A percentile compares a stretch with the other conserved stretches of the same genome.
phyloP scores from a whole-genome alignment of 768 basidiomycete genomes.

The Rhizopogon rudus region DNA sequence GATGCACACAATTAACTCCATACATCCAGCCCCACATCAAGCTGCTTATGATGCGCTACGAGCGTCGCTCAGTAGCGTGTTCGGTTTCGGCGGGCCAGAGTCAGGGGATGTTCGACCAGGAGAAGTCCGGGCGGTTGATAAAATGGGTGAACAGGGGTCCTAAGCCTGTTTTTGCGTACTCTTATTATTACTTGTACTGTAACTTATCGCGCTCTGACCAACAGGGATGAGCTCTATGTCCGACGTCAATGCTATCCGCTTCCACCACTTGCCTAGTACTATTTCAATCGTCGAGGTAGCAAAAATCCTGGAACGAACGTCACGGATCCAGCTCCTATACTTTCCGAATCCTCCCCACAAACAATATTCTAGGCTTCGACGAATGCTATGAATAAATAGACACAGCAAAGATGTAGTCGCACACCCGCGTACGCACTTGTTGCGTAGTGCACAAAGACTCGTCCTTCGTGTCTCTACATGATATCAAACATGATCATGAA shows the following conservation, averaged over 20 bases:
- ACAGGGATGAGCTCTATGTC: neutral
- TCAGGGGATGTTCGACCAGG: conserved; percentile 13
- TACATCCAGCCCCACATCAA: conserved; percentile 71
- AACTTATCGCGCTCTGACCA: neutral
- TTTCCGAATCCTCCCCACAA: no score
- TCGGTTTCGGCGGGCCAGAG: conserved; percentile 13
- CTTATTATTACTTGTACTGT: neutral
- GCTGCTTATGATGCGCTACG: conserved; percentile 63
- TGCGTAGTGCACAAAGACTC: no score
- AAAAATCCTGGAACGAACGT: no score
- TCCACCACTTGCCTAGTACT: neutral
- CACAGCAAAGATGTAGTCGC: no score
- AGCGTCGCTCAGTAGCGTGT: conserved; percentile 21
- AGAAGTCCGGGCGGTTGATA: conserved; percentile 5
- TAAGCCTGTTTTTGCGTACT: neutral
- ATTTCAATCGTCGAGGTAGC: neutral
- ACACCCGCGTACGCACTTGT: no score
- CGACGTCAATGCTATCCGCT: neutral
- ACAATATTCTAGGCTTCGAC: no score
- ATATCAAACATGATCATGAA: no score
- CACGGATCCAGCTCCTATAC: no score
- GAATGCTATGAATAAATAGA: no score
- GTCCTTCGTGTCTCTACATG: no score
- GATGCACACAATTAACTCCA: conserved; percentile 66
- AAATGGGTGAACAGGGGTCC: neutral